These are phyloP conservation scores for Meira miltonrushii DNA, from an alignment of 1,284 basidiomycete species.

Conservation along the genomic window DNA sequence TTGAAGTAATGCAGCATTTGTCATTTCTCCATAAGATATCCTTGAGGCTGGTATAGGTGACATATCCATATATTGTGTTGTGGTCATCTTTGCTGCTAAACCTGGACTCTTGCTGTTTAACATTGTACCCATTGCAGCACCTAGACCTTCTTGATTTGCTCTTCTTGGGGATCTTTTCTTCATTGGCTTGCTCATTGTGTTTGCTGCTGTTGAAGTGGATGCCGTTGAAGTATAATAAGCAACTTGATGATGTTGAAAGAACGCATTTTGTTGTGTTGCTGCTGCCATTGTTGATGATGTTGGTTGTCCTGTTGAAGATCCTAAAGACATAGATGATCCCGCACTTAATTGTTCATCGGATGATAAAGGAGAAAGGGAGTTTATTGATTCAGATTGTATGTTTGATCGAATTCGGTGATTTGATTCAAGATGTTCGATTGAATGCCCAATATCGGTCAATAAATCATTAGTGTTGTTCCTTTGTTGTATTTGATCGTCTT, in stretches of 20 bases:
- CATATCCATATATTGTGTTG: slow-evolving; percentile 46
- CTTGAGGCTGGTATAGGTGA: slow-evolving; percentile 24
- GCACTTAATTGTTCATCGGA: no score
- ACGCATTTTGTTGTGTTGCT: no score
- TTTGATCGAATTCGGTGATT: no score
- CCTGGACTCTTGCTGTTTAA: slow-evolving; percentile 32
- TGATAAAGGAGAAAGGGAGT: no score
- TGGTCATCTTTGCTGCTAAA: slow-evolving; percentile 41
- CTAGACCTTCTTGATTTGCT: slow-evolving; percentile 16
- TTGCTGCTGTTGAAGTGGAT: not conserved
- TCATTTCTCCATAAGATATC: no score
- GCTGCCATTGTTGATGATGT: slow-evolving; percentile 13
- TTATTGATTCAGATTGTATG: no score
- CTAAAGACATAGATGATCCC: slow-evolving; percentile 50
- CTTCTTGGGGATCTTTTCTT: slow-evolving; percentile 9
- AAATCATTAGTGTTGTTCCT: no score
- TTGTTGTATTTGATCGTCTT: no score
- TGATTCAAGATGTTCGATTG: no score
- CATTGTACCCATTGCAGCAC: slow-evolving; percentile 37
- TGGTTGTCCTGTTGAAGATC: slow-evolving; percentile 30
- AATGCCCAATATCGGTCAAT: no score
- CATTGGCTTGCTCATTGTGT: not conserved
- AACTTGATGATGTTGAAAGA: no score
- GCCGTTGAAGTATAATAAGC: not conserved
- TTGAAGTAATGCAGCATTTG: not conserved